Percentiles rank a stretch among this genome's conserved stretches.
Conservation (phyloP, 495 filamentous ascomycete genomes). For the Ramalina intermedia region DNA sequence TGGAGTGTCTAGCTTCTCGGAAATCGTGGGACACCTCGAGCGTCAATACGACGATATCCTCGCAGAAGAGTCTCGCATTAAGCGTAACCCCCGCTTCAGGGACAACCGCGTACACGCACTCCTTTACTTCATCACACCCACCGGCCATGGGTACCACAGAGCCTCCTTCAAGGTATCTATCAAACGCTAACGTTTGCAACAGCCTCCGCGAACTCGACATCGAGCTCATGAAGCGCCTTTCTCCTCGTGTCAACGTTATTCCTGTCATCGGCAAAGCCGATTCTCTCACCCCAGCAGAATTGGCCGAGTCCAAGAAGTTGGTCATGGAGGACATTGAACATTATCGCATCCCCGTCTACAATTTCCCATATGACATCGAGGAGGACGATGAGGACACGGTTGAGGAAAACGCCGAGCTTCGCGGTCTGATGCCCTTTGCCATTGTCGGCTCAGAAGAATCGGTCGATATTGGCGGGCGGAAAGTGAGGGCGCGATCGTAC, state of each 20-base stretch:
- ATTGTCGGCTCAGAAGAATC: conserved; percentile 95
- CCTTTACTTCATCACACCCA: conserved; percentile 98
- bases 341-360: conserved; percentile 99
- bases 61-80: conserved; percentile 97
- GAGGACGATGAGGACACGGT: conserved; percentile 99
- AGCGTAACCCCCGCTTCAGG: conserved; percentile 98
- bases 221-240: conserved; percentile 97
- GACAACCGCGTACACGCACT: conserved; percentile 97
- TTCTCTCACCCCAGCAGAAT: conserved; percentile 86
- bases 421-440: conserved; percentile 95
- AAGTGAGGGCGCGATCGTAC: conserved; percentile 90
- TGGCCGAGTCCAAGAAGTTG: conserved; percentile 97
- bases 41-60: conserved; percentile 98
- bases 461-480: conserved; percentile 81
- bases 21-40: conserved; percentile 95
- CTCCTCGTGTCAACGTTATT: conserved; percentile 95
- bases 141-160: conserved; percentile 65
- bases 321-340: conserved; percentile 99
- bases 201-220: conserved; percentile 97
- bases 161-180: conserved; percentile 13
- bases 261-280: conserved; percentile 98
- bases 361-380: conserved; percentile 99
- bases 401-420: conserved; percentile 93
- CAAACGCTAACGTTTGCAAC: conserved; percentile 10
- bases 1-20: conserved; percentile 54